Evolutionary conservation across 2,329 filamentous ascomycete genomes (phyloP), one percentile per base, ranked within the genome.

Genomic region (Fusarium keratoplasticum): DNA sequence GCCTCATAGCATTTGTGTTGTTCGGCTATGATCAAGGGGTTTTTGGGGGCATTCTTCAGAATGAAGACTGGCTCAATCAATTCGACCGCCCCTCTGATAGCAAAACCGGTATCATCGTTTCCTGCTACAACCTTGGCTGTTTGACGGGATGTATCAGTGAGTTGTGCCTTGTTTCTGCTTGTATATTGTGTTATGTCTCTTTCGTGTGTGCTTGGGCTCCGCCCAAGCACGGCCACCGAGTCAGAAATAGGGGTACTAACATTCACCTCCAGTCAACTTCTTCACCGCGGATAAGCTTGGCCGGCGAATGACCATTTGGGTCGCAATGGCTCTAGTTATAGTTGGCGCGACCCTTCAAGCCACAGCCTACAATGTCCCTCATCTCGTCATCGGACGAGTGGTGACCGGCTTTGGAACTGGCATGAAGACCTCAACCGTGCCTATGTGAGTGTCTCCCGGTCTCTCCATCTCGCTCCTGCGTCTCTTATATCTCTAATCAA

Each of bases 271-370:
- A 72, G 76, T 85, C 67, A 86, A 87, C 55, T 82, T 88, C 38
- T 78, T 80, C 22, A 78, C 89, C 16, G 90, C 90, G 7, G 90
- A 93, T 58, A 71, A 82, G 0, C 77, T 87, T 1, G 86, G 85
- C 20, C 75, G 86, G 40, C 78, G 87, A 47, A 87, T 86, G 9
- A 90, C 90, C 35, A 88, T 92, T 65, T 83, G 88, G 40, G 25
- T 83, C 1, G 91, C 90, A 18, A 86, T 86, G 29, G 70, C 81
- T 5, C 86, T 91, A 69, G 88, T 92, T 84, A 84, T 89, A 3
- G 67, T 90, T 14, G 90, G 90, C 2, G 89, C 89, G 31, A 82
- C 87, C 5, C 84, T 92, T n/a, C 91, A 93, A 78, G 82, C 88
- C 25, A 83, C 84, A 6, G 66, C 83, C 1, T 80, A 79, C 78